These are phyloP conservation scores for Thozetella sp. DNA, from an alignment of 495 filamentous ascomycete genomes.

Conservation along the genomic window DNA sequence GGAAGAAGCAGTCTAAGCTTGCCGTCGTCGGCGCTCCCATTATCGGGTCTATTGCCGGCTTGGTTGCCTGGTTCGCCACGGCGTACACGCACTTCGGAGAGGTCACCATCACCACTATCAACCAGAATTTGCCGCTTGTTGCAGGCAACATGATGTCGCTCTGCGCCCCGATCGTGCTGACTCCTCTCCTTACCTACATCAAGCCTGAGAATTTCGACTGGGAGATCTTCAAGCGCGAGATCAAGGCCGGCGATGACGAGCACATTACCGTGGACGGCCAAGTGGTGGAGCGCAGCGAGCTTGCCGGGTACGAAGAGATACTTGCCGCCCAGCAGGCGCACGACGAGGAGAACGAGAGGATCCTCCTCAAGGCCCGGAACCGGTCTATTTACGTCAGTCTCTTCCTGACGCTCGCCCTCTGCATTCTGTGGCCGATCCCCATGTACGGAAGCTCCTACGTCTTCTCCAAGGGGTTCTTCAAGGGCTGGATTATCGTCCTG, in stretches of 20 bases:
- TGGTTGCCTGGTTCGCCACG: conserved; percentile 73
- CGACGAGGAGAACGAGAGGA: conserved; percentile 53
- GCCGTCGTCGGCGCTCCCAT: conserved; percentile 62
- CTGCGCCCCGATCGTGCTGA: conserved; percentile 70
- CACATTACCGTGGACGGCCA: conserved; percentile 60
- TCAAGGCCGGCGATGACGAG: conserved; percentile 73
- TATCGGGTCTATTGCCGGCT: conserved; percentile 59
- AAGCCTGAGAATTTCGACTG: conserved; percentile 76
- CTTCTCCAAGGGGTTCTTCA: conserved; percentile 79
- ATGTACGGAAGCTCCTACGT: conserved; percentile 77
- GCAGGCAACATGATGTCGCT: conserved; percentile 71
- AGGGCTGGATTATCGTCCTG: conserved; percentile 75
- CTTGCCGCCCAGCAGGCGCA: conserved; percentile 9
- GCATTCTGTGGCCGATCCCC: conserved; percentile 83
- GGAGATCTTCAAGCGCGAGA: conserved; percentile 70
- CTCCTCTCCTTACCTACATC: conserved; percentile 69
- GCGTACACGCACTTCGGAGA: conserved; percentile 61
- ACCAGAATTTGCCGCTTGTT: conserved; percentile 76
- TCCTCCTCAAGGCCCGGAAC: conserved; percentile 63
- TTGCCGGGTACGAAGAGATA: background rate
- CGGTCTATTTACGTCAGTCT: conserved; percentile 66
- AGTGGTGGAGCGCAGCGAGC: conserved; percentile 10
- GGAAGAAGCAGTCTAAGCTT: conserved; percentile 67
- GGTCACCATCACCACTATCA: conserved; percentile 61
- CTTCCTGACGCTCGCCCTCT: conserved; percentile 64